A percentile compares a stretch with the other conserved stretches of the same genome.
Conservation (phyloP, 768 basidiomycete genomes). For the Pisolithus microcarpus region DNA sequence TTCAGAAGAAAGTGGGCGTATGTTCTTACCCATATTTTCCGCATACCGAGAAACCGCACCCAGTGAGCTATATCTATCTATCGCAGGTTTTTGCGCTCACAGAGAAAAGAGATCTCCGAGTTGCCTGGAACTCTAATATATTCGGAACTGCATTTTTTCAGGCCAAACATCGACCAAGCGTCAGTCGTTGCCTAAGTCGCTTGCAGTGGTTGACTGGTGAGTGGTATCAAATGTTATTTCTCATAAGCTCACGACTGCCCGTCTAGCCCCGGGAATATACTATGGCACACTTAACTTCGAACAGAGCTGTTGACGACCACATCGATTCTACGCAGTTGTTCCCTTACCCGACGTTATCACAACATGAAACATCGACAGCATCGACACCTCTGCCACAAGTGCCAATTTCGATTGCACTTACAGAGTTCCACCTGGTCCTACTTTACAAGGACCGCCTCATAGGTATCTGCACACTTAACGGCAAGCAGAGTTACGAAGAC, state of each 20-base stretch:
- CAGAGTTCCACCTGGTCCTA: constrained; percentile 88
- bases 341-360: constrained; percentile 54
- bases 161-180: constrained; percentile 61
- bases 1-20: constrained; percentile 66
- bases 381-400: constrained; percentile 27
- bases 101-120: constrained; percentile 73
- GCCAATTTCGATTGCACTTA: constrained; percentile 75
- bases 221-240: constrained; percentile 10
- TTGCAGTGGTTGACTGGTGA: constrained; percentile 93
- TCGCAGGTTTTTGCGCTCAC: constrained; percentile 15
- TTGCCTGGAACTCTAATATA: constrained; percentile 70
- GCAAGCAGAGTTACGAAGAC: constrained; percentile 80
- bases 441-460: constrained; percentile 74
- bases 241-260: background rate
- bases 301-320: constrained; percentile 59
- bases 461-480: constrained; percentile 74
- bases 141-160: constrained; percentile 79
- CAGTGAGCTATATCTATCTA: constrained; percentile 46
- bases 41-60: constrained; percentile 70
- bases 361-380: constrained; percentile 21
- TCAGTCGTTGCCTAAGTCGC: constrained; percentile 58
- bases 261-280: constrained; percentile 78
- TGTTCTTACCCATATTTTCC: constrained; percentile 70
- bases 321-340: constrained; percentile 74
- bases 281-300: constrained; percentile 73